These are phyloP conservation scores for Metschnikowia kofuensis DNA, from an alignment of 805 yeast genomes.

Conservation along the genomic window DNA sequence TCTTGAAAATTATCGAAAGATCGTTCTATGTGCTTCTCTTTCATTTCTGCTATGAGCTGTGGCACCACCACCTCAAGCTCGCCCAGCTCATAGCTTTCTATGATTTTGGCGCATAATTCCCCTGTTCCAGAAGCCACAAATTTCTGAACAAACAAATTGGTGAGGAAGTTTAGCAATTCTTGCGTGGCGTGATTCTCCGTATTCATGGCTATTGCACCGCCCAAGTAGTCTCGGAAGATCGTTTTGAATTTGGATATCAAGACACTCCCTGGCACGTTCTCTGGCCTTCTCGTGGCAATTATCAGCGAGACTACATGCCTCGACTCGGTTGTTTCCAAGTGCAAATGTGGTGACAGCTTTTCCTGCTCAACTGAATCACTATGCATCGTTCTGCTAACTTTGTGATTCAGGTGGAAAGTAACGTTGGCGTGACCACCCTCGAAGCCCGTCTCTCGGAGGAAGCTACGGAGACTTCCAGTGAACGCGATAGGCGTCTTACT, in stretches of 20 bases:
- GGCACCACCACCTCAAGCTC: constrained; percentile 5
- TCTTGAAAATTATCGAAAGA: constrained; percentile 17
- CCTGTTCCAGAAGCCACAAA: constrained; percentile 13
- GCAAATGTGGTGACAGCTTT: neutral
- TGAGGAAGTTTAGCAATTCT: constrained; percentile 12
- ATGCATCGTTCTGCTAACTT: too few relatives aligned
- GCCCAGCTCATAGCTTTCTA: constrained; percentile 5
- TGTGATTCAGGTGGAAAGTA: too few relatives aligned
- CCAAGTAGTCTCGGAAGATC: neutral
- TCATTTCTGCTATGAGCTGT: constrained; percentile 10
- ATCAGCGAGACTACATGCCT: neutral
- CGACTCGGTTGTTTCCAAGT: too few relatives aligned
- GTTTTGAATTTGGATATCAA: neutral
- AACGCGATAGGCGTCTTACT: constrained; percentile 1
- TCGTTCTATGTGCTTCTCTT: constrained; percentile 12
- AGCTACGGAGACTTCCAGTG: constrained; percentile 3
- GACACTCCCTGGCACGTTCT: neutral
- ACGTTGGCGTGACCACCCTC: neutral
- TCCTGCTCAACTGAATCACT: neutral
- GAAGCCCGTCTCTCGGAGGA: neutral
- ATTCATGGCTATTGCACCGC: neutral
- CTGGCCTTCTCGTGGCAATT: neutral
- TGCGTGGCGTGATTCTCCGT: neutral
- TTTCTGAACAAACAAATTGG: constrained; percentile 14
- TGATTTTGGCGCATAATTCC: constrained; percentile 11